Base-by-base conservation (phyloP, 805 yeast genomes). In the Naumovozyma baii region DNA sequence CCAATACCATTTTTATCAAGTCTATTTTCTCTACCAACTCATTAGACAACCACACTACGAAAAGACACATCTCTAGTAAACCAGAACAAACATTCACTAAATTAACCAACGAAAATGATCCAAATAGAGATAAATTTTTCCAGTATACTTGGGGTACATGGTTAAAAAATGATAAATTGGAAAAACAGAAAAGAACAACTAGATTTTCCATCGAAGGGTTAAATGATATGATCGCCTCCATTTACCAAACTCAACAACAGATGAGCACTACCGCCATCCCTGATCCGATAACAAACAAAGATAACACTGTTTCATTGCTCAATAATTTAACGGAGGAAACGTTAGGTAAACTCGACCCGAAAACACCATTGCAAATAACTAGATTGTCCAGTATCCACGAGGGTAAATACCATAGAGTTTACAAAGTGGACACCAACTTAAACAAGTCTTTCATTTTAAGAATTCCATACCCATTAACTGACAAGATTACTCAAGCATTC, bases 131-230 rank as follows among this genome's bases (percentile, higher is more conserved):
- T 40, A 69, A 76, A 33, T 84, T 92, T 54, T 90, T 85, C 68
- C 76, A 82, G 51, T 90, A 87, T 58, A 70, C 92, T 2, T 90
- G 97, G 94, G 98, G 98, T 36, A 74, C 95, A 5, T 90, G 97
- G 97, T 66, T 88, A 52, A 75, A 71, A 46, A 76, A 90, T 55
- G 95, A 92, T 57, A 72, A 69, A 40, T 62, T 61, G 25, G 88
- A 92, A 58, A 82, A 84, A 54, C 76, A 70, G 13, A 76, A 76
- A 49, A 77, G 98, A 62, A 74, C 73, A 41, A 90, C 96, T 16
- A 72, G 70, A 46, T 90, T 90, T 61, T 80, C 92, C 2, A 70
- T 92, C 38, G 79, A 78, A 54, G 97, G 96, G 3, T 65, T 84
- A 38, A 72, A 75, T 40, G 65, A 65, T 18, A 62, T 78, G n/a